Percentiles rank a stretch among this genome's conserved stretches.
Conservation (phyloP, 2,329 filamentous ascomycete genomes). For the Phialophora chinensis region DNA sequence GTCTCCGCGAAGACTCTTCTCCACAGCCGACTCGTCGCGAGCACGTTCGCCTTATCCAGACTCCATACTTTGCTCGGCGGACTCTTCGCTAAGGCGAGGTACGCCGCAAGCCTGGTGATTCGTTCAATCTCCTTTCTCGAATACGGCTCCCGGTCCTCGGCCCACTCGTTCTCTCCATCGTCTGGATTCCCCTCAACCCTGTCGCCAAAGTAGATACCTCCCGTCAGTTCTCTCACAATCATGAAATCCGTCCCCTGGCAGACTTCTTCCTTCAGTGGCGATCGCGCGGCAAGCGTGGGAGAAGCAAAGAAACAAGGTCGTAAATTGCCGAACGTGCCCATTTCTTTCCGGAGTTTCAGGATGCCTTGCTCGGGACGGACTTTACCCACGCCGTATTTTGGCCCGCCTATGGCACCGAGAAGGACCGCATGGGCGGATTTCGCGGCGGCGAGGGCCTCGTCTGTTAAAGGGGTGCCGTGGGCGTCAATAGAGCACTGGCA, state of each 20-base stretch:
- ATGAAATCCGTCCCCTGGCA: slow-evolving; percentile 89
- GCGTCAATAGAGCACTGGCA: slow-evolving; percentile 84
- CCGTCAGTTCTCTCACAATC: slow-evolving; percentile 89
- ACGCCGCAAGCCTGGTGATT: slow-evolving; percentile 79
- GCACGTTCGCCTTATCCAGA: slow-evolving; percentile 95
- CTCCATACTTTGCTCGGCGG: slow-evolving; percentile 81
- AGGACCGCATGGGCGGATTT: slow-evolving; percentile 88
- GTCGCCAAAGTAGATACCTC: slow-evolving; percentile 94
- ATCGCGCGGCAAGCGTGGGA: slow-evolving; percentile 79
- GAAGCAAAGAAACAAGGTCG: slow-evolving; percentile 95
- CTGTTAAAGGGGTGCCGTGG: slow-evolving; percentile 77
- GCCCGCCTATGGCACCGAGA: slow-evolving; percentile 92
- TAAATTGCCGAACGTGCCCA: slow-evolving; percentile 92
- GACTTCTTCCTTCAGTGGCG: slow-evolving; percentile 83
- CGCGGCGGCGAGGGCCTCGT: slow-evolving; percentile 80
- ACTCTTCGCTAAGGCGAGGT: slow-evolving; percentile 76
- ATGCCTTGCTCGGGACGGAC: slow-evolving; percentile 93
- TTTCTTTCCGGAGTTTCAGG: slow-evolving; percentile 87
- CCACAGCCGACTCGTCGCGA: slow-evolving; percentile 90
- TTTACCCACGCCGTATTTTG: slow-evolving; percentile 89
- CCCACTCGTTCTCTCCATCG: slow-evolving; percentile 66
- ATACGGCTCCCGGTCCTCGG: slow-evolving; percentile 87
- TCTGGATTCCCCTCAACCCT: slow-evolving; percentile 72
- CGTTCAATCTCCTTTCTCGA: slow-evolving; percentile 84
- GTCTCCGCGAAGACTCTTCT: slow-evolving; percentile 83